Conservation (phyloP, 2,329 filamentous ascomycete genomes). For the Parascedosporium putredinis region DNA sequence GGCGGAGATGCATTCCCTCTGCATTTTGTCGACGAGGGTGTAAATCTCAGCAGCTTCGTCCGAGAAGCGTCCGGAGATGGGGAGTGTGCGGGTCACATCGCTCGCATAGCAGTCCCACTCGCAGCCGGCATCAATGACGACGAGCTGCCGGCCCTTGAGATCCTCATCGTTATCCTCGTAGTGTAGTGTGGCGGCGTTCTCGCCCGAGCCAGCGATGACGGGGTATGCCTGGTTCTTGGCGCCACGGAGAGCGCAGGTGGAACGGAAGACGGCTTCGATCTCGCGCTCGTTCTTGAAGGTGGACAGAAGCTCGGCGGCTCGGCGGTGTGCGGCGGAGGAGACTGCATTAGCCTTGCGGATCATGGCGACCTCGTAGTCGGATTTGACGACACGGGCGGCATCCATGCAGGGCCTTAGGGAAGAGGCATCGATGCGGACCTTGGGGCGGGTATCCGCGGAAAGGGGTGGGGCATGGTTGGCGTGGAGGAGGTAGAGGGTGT, state of each 20-base stretch:
- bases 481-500: slow-evolving; percentile 37
- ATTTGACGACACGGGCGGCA: slow-evolving; percentile 70
- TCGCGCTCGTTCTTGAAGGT: slow-evolving; percentile 67
- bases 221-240: slow-evolving; percentile 75
- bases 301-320: slow-evolving; percentile 55
- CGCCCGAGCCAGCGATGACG: slow-evolving; percentile 75
- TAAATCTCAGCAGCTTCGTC: slow-evolving; percentile 64
- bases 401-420: slow-evolving; percentile 65
- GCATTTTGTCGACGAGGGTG: slow-evolving; percentile 70
- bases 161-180: slow-evolving; percentile 72
- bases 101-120: slow-evolving; percentile 81
- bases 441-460: slow-evolving; percentile 26
- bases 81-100: slow-evolving; percentile 83
- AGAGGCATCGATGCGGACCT: slow-evolving; percentile 33
- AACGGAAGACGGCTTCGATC: slow-evolving; percentile 67
- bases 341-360: slow-evolving; percentile 74
- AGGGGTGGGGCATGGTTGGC: slow-evolving; percentile 27
- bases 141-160: slow-evolving; percentile 57
- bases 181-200: slow-evolving; percentile 78
- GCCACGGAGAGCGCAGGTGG: slow-evolving; percentile 60
- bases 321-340: slow-evolving; percentile 65
- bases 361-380: slow-evolving; percentile 72
- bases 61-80: slow-evolving; percentile 59
- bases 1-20: slow-evolving; percentile 58
- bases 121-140: slow-evolving; percentile 80